phyloP scores from a whole-genome alignment of 2,329 filamentous ascomycete genomes.

The Colletotrichum zoysiae region DNA sequence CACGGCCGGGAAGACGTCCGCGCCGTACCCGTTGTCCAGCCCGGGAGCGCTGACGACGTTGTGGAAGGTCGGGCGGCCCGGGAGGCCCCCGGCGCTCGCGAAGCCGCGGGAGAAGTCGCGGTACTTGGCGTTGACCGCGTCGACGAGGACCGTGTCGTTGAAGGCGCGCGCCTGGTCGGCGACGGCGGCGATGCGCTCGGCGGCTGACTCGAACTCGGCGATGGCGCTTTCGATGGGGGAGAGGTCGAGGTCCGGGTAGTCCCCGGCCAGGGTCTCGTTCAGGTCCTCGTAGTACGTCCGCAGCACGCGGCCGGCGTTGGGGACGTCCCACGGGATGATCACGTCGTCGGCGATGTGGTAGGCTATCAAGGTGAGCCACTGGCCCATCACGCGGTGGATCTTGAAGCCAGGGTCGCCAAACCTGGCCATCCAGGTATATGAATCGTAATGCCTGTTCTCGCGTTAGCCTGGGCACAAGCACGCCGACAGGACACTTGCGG shows the following conservation, averaged over 20 bases:
- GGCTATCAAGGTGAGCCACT: constrained; percentile 44
- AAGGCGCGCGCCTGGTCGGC: constrained; percentile 30
- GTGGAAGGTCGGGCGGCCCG: constrained; percentile 32
- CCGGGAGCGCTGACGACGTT: constrained; percentile 34
- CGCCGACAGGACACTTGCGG: not conserved
- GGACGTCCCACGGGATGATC: constrained; percentile 36
- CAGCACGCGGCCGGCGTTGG: constrained; percentile 30
- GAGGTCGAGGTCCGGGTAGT: constrained; percentile 17
- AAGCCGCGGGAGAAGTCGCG: constrained; percentile 37
- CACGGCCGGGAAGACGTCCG: constrained; percentile 32
- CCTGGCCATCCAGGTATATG: constrained; percentile 63
- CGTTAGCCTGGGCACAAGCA: not conserved
- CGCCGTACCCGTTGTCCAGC: constrained; percentile 30
- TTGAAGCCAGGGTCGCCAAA: constrained; percentile 64
- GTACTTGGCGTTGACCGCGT: constrained; percentile 29
- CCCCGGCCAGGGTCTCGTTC: constrained; percentile 20
- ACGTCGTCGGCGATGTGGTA: constrained; percentile 35
- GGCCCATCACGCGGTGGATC: constrained; percentile 62
- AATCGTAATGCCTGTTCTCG: constrained; percentile 29
- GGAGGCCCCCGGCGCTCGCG: constrained; percentile 27
- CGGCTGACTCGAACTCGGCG: constrained; percentile 18
- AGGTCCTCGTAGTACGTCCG: constrained; percentile 34
- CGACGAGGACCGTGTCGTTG: constrained; percentile 26
- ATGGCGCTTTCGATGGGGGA: constrained; percentile 28
- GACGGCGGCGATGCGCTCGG: constrained; percentile 24